Conservation (phyloP, 108 stramenopile species). For the Nitzschia sp. region DNA sequence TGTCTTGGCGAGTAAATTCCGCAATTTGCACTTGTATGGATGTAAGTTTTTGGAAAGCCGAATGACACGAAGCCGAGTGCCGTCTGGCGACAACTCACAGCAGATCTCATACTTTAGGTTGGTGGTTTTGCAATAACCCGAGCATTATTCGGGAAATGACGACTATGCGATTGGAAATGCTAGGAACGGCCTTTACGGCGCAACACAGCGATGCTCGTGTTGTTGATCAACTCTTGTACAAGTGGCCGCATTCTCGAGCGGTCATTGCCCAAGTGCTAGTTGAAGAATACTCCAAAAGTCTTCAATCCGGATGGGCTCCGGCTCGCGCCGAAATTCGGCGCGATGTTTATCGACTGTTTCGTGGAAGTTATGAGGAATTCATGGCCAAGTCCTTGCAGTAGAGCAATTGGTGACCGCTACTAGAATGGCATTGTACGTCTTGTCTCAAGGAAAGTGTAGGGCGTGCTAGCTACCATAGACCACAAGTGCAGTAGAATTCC, state of each 20-base stretch:
- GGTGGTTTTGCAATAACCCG: slow-evolving; percentile 94
- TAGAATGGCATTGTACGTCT: too few species aligned
- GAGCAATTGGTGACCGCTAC: too few species aligned
- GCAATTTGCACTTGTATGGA: slow-evolving; percentile 91
- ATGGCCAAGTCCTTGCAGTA: slow-evolving; percentile 83
- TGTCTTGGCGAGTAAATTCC: slow-evolving; percentile 86
- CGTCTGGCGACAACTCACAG: slow-evolving; percentile 43
- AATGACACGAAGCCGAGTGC: background rate
- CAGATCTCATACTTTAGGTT: slow-evolving; percentile 1
- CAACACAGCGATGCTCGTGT: slow-evolving; percentile 91
- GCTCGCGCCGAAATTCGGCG: slow-evolving; percentile 67
- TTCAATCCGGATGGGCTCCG: slow-evolving; percentile 54
- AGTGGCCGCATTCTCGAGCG: slow-evolving; percentile 89
- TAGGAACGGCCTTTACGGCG: slow-evolving; percentile 88
- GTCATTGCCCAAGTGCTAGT: slow-evolving; percentile 74
- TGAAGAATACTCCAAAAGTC: slow-evolving; percentile 62
- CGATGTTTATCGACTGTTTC: slow-evolving; percentile 72
- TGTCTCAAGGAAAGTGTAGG: too few species aligned
- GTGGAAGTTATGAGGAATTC: slow-evolving; percentile 88
- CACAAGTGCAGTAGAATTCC: too few species aligned
- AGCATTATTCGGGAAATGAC: slow-evolving; percentile 86
- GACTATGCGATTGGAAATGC: slow-evolving; percentile 84
- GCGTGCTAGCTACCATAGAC: too few species aligned
- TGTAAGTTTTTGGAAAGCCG: slow-evolving; percentile 49
- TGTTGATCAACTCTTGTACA: slow-evolving; percentile 91